phyloP scores from a whole-genome alignment of 768 basidiomycete genomes.

The Saitozyma sp. region DNA sequence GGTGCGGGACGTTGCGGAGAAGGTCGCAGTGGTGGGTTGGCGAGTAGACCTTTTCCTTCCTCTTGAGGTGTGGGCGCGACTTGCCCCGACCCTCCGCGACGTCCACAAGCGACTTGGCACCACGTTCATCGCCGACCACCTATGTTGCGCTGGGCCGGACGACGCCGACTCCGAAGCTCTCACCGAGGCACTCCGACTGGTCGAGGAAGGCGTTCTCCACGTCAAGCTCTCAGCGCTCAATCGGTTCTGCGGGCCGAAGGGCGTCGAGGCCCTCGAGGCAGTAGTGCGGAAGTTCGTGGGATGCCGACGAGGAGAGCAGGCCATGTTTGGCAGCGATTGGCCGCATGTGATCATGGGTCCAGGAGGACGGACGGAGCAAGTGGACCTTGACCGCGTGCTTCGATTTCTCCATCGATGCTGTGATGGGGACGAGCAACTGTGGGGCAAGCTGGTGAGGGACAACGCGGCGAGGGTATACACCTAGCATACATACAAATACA shows the following conservation, averaged over 20 bases:
- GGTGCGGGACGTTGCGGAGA: not conserved
- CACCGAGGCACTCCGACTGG: not conserved
- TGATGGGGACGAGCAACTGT: not conserved
- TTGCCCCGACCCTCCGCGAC: not conserved
- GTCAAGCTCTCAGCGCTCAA: conserved; percentile 6
- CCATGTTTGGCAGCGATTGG: conserved; percentile 9
- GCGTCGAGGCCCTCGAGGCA: not conserved
- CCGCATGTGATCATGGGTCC: conserved; percentile 4
- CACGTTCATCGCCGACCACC: conserved; percentile 4
- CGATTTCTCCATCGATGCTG: not conserved
- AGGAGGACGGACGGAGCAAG: not conserved
- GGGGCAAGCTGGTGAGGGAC: not conserved
- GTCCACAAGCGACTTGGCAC: not conserved
- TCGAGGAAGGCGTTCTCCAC: conserved; percentile 1
- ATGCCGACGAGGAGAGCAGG: not conserved
- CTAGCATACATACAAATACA: not conserved
- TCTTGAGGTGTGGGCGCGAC: not conserved
- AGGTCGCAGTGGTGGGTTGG: conserved; percentile 1
- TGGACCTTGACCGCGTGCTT: not conserved
- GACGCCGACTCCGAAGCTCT: conserved; percentile 3
- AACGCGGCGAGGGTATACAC: conserved; percentile 1
- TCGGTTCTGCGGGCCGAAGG: not conserved
- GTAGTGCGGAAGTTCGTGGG: not conserved
- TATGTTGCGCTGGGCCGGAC: not conserved
- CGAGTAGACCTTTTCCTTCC: not conserved